Conservation (phyloP, 1,284 basidiomycete species). For the Moesziomyces sp. region DNA sequence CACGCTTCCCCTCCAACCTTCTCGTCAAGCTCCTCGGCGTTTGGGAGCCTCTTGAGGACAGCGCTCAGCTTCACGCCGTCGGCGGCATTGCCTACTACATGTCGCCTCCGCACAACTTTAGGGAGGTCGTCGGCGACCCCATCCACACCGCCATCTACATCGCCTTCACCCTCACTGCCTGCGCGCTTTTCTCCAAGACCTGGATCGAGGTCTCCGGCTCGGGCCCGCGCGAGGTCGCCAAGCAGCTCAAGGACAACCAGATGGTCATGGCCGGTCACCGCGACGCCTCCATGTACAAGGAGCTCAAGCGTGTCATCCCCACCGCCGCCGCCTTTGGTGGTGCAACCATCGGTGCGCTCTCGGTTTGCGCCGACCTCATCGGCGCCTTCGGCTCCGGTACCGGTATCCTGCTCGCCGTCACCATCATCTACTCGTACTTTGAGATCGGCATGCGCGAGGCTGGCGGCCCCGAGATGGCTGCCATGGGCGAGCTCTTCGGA, state of each 20-base stretch:
- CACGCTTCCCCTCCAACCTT: conserved; percentile 90
- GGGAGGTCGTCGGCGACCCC: conserved; percentile 86
- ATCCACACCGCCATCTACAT: conserved; percentile 93
- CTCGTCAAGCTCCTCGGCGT: conserved; percentile 89
- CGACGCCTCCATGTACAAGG: conserved; percentile 98
- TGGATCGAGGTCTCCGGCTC: conserved; percentile 99
- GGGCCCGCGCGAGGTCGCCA: conserved; percentile 93
- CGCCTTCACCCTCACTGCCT: conserved; percentile 89
- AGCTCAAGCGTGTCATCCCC: conserved; percentile 95
- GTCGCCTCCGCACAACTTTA: conserved; percentile 91
- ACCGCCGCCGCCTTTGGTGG: conserved; percentile 97
- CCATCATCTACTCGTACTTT: conserved; percentile 84
- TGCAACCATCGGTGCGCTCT: conserved; percentile 90
- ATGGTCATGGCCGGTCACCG: conserved; percentile 99
- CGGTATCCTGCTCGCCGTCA: conserved; percentile 96
- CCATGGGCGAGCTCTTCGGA: conserved; percentile 69
- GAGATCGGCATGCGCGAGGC: conserved; percentile 72
- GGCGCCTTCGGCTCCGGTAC: conserved; percentile 96
- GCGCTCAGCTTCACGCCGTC: conserved; percentile 87
- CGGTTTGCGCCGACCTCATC: conserved; percentile 94
- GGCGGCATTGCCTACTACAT: conserved; percentile 98
- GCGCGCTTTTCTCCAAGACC: conserved; percentile 97
- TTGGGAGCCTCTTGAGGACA: conserved; percentile 97
- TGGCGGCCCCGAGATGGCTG: conserved; percentile 69
- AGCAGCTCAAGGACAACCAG: conserved; percentile 97